Evolutionary conservation across 352 stramenopile genomes (phyloP).

Genomic region (Halophytophthora batemanensis): DNA sequence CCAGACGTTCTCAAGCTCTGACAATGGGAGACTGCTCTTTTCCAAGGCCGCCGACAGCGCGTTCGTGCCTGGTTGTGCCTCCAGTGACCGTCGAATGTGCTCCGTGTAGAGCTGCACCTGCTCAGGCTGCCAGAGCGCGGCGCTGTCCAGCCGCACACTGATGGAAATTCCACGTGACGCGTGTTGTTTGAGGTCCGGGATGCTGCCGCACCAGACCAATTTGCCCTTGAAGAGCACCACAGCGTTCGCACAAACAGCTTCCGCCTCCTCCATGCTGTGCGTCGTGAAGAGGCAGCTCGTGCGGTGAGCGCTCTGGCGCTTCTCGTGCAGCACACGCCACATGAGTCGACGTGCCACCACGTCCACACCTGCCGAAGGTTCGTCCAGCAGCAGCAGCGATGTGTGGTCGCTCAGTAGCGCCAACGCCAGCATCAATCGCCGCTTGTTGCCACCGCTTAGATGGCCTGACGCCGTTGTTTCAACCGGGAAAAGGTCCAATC

Average conservation of each 20-base stretch:
- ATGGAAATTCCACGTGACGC: constrained; percentile 67
- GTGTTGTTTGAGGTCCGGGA: constrained; percentile 76
- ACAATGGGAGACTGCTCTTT: constrained; percentile 21
- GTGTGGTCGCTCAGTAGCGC: constrained; percentile 65
- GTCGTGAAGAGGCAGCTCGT: constrained; percentile 82
- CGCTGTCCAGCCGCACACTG: constrained; percentile 53
- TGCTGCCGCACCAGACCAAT: constrained; percentile 72
- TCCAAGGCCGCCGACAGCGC: constrained; percentile 15
- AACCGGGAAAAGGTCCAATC: constrained; percentile 64
- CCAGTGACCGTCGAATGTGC: constrained; percentile 32
- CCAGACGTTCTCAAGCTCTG: constrained; percentile 53
- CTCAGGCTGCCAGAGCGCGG: constrained; percentile 35
- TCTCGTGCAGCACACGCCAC: constrained; percentile 74
- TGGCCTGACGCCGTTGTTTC: constrained; percentile 50
- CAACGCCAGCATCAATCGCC: constrained; percentile 74
- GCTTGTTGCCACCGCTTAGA: constrained; percentile 82
- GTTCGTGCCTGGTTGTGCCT: constrained; percentile 8
- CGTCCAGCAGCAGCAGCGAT: constrained; percentile 69
- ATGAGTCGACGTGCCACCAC: constrained; percentile 76
- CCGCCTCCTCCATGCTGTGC: constrained; percentile 84
- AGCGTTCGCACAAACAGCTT: constrained; percentile 79
- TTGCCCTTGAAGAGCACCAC: constrained; percentile 75
- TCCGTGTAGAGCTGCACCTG: constrained; percentile 41
- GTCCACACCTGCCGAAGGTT: constrained; percentile 79
- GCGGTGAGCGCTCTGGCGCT: constrained; percentile 37